phyloP scores from a whole-genome alignment of 176 grass and related monocot genomes.

The Chrysopogon serrulatus region DNA sequence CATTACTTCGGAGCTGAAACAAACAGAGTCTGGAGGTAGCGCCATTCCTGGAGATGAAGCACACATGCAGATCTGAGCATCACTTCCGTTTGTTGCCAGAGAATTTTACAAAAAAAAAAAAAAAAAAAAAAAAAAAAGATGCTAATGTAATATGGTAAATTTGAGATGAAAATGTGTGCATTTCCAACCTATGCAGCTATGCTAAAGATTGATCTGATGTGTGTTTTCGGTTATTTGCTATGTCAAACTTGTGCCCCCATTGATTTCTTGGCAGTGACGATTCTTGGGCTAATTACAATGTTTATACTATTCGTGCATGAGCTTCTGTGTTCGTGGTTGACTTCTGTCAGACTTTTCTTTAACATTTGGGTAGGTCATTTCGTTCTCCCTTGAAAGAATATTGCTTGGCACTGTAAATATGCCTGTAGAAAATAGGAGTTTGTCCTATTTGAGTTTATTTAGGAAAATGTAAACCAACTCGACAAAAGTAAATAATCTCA shows the following conservation, averaged over 20 bases:
- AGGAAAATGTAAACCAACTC: too few relatives aligned
- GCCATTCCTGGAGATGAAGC: neutral
- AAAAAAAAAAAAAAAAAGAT: too few relatives aligned
- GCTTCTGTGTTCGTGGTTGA: neutral
- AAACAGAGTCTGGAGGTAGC: neutral
- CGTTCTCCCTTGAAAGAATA: too few relatives aligned
- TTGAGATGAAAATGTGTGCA: neutral
- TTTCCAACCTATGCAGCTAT: neutral
- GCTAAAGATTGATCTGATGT: neutral
- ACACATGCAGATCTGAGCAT: neutral
- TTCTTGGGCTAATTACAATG: too few relatives aligned
- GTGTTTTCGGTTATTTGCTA: too few relatives aligned
- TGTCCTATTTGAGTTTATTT: too few relatives aligned
- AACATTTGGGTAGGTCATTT: too few relatives aligned
- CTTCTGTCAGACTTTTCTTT: neutral
- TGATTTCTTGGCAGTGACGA: too few relatives aligned
- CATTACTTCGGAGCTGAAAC: neutral
- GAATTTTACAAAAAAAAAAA: constrained; percentile 5
- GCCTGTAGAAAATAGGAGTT: neutral
- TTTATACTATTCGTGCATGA: too few relatives aligned
- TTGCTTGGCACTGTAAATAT: neutral
- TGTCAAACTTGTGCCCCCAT: too few relatives aligned
- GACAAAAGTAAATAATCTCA: neutral
- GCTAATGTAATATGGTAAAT: constrained; percentile 11
- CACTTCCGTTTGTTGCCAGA: neutral